These are phyloP conservation scores for Aspergillus neoniger DNA, from an alignment of 2,329 filamentous ascomycete genomes.

Conservation along the genomic window DNA sequence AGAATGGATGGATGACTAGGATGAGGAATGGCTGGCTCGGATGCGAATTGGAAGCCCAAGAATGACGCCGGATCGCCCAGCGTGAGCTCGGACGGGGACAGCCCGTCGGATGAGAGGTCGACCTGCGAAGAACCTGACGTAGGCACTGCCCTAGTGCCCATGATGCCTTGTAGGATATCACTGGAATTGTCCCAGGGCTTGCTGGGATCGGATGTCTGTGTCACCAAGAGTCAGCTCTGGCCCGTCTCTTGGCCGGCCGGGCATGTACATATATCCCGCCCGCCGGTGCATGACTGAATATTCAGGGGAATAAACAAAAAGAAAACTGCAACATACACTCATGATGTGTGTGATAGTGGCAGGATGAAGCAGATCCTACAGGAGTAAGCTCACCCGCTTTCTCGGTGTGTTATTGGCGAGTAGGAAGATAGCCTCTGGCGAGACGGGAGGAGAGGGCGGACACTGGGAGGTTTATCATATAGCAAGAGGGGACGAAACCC, in stretches of 20 bases:
- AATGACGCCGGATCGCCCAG: conserved; percentile 28
- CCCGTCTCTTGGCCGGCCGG: not conserved
- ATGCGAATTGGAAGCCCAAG: conserved; percentile 30
- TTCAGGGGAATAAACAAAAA: not conserved
- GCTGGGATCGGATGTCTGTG: conserved; percentile 16
- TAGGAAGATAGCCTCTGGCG: not conserved
- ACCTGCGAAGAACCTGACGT: conserved; percentile 16
- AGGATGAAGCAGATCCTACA: not conserved
- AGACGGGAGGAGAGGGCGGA: not conserved
- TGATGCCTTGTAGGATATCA: conserved; percentile 38
- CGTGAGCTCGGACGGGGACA: conserved; percentile 18
- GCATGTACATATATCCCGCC: not conserved
- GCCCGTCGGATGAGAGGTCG: conserved; percentile 15
- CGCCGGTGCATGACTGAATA: not conserved
- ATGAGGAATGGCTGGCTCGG: conserved; percentile 24
- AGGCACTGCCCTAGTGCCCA: conserved; percentile 21
- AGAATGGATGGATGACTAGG: conserved; percentile 24
- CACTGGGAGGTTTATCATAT: conserved; percentile 1
- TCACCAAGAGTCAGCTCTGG: not conserved
- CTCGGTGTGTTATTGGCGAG: not conserved
- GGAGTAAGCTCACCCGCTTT: not conserved
- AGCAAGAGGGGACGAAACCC: not conserved
- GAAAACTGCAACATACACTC: conserved; percentile 19
- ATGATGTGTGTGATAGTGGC: conserved; percentile 5
- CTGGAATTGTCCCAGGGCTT: conserved; percentile 26